Base-by-base conservation (phyloP, 2,329 filamentous ascomycete genomes). In the Colletotrichum limetticola region DNA sequence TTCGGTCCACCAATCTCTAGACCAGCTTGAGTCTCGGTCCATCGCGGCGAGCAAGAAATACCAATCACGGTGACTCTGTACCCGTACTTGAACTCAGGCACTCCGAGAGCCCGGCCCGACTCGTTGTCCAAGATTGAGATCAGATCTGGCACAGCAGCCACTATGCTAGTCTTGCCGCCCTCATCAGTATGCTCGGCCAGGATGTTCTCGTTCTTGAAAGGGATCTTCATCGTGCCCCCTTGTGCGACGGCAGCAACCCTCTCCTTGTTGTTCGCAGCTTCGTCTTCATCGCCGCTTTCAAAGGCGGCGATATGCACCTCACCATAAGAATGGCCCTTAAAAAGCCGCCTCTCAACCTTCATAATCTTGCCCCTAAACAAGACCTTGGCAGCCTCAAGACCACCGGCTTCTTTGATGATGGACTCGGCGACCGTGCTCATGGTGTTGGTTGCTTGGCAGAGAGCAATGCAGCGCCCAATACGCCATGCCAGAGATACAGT, bases 331-430 rank as follows among this genome's bases (percentile, higher is more conserved):
- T 88, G 85, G 5, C 87, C 87, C 77, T 85, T 85, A 76, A 83
- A 83, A 19, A 89, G 76, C 12, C 83, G 79, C 49, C 87, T 80
- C 76, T 89, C 86, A 0, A 89, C 87, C 9, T 82, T 82, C 19
- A 86, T 80, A 74, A 92, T 91, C 81, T 92, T 92, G 32, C 91
- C 91, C 70, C 88, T 86, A 82, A 89, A 92, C n/a, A 92, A 76
- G 9, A 92, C 85, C 73, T 84, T 88, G 1, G 88, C 90, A 0
- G 86, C 85, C 5, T 82, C 82, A 0, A 82, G 76, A 0, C 90
- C 90, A 5, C 90, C 90, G 35, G 87, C 88, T 78, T 91, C 89
- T 0, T 87, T 83, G 19, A 92, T 85, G 72, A 92, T 91, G 3
- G 83, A 83, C 79, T 91, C 88, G 1, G 89, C 89, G 2, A 91